Evolutionary conservation across 805 yeast species (phyloP), one percentile per base, ranked within the genome.

Genomic region (Candida schatavii): DNA sequence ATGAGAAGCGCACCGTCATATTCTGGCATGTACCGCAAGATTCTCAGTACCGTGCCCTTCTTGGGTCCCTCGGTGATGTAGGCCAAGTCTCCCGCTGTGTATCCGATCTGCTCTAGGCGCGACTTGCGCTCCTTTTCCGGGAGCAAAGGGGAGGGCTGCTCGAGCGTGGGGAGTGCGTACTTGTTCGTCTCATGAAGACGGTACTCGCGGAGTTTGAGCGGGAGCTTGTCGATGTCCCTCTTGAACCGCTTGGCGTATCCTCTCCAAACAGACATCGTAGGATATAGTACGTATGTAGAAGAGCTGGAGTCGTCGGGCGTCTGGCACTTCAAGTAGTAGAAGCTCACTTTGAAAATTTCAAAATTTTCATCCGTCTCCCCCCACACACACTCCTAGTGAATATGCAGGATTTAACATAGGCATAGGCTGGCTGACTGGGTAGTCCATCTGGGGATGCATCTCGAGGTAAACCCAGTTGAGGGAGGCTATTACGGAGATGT

Each of bases 1-100:
- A 86, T 86, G 39, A 90, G 67, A 40, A 77, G 70, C 35, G 79
- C 76, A 3, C 84, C 76, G 58, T 88, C 86, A 18, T 81, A 73
- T 34, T 75, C 72, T n/a, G 68, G 64, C 39, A 76, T 77, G 46
- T 80, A 78, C 44, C 79, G 77, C 45, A 75, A 72, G 9, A 91
- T 77, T 42, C 77, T 77, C 6, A 91, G 81, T 11, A 89, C 73
- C 21, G 78, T 80, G n/a, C 96, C 96, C 54, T 78, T 79, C 54
- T 77, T 75, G 36, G 74, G 71, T 15, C 97, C 97, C 39, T 73
- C 74, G 21, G 79, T 69, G 20, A 88, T 72, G 56, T 88, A 76
- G 2, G 86, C 95, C 46, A 83, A 70, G 63, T 88, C 96, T 17
- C 95, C 95, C 18, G 78, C 80, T 35, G 81, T 69, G 48, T 78